These are phyloP conservation scores for Xylaria sp. DNA, from an alignment of 2,329 filamentous ascomycete species.

Conservation along the genomic window DNA sequence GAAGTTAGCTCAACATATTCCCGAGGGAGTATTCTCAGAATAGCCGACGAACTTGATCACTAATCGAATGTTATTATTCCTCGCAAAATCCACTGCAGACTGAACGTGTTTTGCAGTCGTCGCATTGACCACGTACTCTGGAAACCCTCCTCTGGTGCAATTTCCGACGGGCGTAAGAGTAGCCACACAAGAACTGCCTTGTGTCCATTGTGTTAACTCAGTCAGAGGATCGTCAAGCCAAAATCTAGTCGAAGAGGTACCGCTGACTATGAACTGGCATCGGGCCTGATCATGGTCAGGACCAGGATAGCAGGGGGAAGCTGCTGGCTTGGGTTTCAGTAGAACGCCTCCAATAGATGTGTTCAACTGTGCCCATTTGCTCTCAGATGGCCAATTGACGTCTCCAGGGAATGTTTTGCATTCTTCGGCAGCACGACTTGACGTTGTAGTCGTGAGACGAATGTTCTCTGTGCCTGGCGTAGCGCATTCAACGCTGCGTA, in stretches of 20 bases:
- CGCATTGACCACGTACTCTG: constrained; percentile 52
- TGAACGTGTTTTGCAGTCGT: constrained; percentile 51
- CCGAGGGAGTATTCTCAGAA: background rate
- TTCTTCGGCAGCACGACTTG: background rate
- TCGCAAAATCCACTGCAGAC: constrained; percentile 49
- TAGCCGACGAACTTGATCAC: constrained; percentile 48
- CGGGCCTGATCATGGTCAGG: constrained; percentile 40
- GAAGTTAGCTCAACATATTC: constrained; percentile 37
- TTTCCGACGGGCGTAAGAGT: constrained; percentile 41
- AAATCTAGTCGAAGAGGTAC: constrained; percentile 42
- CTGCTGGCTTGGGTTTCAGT: constrained; percentile 46
- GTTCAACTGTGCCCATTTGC: constrained; percentile 46
- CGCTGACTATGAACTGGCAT: constrained; percentile 44
- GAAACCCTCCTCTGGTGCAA: constrained; percentile 51
- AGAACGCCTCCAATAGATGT: constrained; percentile 45
- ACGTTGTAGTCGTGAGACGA: constrained; percentile 26
- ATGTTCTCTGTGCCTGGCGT: constrained; percentile 30
- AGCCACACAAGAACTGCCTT: constrained; percentile 49
- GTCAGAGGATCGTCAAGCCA: constrained; percentile 51
- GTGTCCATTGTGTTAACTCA: constrained; percentile 46
- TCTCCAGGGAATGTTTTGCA: constrained; percentile 46
- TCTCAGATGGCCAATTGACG: constrained; percentile 40
- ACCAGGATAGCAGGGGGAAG: constrained; percentile 46
- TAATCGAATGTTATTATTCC: constrained; percentile 50
- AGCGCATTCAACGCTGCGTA: constrained; percentile 7